Percentiles rank a stretch among this genome's conserved stretches.
Conservation (phyloP, 768 basidiomycete genomes). For the Collybia sordida region DNA sequence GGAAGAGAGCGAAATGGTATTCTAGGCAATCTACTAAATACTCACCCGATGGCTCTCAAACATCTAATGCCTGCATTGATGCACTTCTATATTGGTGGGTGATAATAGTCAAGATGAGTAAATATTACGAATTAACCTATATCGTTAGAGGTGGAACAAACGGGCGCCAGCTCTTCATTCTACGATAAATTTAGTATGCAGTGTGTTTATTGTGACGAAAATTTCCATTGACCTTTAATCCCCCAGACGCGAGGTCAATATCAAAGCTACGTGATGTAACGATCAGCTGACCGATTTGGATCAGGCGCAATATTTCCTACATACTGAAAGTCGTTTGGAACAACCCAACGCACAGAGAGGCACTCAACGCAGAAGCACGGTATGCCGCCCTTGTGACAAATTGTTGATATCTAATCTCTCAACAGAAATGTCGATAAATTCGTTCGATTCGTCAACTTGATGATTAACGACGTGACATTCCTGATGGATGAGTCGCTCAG, state of each 20-base stretch:
- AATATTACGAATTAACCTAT: background rate
- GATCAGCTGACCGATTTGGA: background rate
- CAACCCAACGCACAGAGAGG: slow-evolving; percentile 85
- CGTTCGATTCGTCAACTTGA: slow-evolving; percentile 92
- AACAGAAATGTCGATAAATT: slow-evolving; percentile 87
- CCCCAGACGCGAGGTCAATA: slow-evolving; percentile 52
- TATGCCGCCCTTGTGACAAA: slow-evolving; percentile 27
- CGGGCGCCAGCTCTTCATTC: slow-evolving; percentile 97
- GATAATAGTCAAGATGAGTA: background rate
- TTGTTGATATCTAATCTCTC: background rate
- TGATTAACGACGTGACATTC: slow-evolving; percentile 99
- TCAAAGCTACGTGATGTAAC: background rate
- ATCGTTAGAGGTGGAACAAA: slow-evolving; percentile 87
- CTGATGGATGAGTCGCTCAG: slow-evolving; percentile 95
- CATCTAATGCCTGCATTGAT: slow-evolving; percentile 90
- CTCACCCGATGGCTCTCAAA: slow-evolving; percentile 80
- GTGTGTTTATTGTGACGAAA: slow-evolving; percentile 1
- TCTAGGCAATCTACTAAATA: slow-evolving; percentile 80
- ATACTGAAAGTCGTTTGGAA: slow-evolving; percentile 91
- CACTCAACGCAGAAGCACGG: slow-evolving; percentile 79
- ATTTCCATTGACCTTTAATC: slow-evolving; percentile 5
- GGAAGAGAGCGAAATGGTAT: slow-evolving; percentile 68
- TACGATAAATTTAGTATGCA: slow-evolving; percentile 94
- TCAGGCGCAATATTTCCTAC: slow-evolving; percentile 81
- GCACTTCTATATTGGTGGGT: slow-evolving; percentile 89